Base-by-base conservation (phyloP, 331 rosid genomes). In the Pyracantha coccinea region DNA sequence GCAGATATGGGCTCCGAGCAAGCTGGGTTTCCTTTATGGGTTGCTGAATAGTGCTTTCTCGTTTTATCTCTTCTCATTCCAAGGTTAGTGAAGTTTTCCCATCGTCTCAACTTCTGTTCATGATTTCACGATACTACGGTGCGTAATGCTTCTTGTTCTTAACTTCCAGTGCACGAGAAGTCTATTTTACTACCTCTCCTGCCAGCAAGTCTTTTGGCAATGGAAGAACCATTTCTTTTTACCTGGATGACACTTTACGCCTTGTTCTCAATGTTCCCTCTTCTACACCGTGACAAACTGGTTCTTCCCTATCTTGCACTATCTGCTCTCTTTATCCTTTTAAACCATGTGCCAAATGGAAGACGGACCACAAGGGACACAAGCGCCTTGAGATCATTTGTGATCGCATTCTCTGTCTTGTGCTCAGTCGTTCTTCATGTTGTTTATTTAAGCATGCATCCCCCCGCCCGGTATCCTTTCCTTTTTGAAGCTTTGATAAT, bases 41-140 rank as follows among this genome's bases (percentile, higher is more conserved):
- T 83, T 94, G 83, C 84, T 94, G 69, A 91, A 90, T n/a, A n/a
- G n/a, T 80, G 87, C 97, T 68, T 81, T 92, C 63, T 85, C 99
- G 9, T 95, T 95, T 84, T 95, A 92, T 85, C 69, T 92, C 57
- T 95, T 92, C 84, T 95, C 99, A 66, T 95, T 90, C 83, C 99
- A 92, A 95, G 99, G 97, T 85, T 73, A 23, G 84, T 77, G 60
- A 23, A 54, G 31, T 27, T 80, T 50, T 28, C 38, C 50, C 58
- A 32, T 29, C 73, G 23, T 71, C 50, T 61, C 62, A 35, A 20
- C 24, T 66, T 16, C 28, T 27, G 2, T 19, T 8, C 73, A 6
- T 11, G 19, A 64, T 38, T 60, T 19, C n/a, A 5, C 24, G 12
- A 14, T n/a, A 23, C 41, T 55, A 61, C 19, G 35, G 53, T 13